Evolutionary conservation across 768 basidiomycete genomes (phyloP).

Genomic region (Lentinula lateritia): DNA sequence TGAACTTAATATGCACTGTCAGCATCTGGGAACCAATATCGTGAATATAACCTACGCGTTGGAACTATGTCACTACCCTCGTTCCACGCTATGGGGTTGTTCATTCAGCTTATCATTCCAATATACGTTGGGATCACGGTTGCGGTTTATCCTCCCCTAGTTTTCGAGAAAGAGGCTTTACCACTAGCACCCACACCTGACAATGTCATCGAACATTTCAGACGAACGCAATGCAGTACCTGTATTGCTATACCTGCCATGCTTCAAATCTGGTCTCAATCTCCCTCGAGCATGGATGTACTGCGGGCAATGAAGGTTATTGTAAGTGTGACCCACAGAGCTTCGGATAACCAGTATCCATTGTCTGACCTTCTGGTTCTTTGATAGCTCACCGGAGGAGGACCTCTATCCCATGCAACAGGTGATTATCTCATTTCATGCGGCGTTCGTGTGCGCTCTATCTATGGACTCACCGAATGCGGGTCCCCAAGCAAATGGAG

Average conservation of each 20-base stretch:
- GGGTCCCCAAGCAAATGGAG: slow-evolving; percentile 11
- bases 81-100: slow-evolving; percentile 26
- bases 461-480: slow-evolving; percentile 35
- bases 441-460: slow-evolving; percentile 25
- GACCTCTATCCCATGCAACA: slow-evolving; percentile 27
- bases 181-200: slow-evolving; percentile 30
- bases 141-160: slow-evolving; percentile 23
- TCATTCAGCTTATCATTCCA: slow-evolving; percentile 19
- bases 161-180: slow-evolving; percentile 8
- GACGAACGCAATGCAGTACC: slow-evolving; percentile 11
- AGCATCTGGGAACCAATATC: slow-evolving; percentile 6
- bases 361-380: background rate
- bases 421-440: slow-evolving; percentile 28
- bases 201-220: slow-evolving; percentile 25
- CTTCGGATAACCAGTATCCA: background rate
- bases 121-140: slow-evolving; percentile 15
- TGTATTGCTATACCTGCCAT: slow-evolving; percentile 25
- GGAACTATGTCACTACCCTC: slow-evolving; percentile 24
- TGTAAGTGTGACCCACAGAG: slow-evolving; percentile 16
- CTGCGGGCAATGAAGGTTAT: slow-evolving; percentile 20
- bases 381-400: slow-evolving; percentile 18
- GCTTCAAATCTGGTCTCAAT: slow-evolving; percentile 23
- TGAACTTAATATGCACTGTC: background rate
- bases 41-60: slow-evolving; percentile 7
- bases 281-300: slow-evolving; percentile 16